These are phyloP conservation scores for Kokia cookei DNA, from an alignment of 441 rosid genomes.

Conservation along the genomic window DNA sequence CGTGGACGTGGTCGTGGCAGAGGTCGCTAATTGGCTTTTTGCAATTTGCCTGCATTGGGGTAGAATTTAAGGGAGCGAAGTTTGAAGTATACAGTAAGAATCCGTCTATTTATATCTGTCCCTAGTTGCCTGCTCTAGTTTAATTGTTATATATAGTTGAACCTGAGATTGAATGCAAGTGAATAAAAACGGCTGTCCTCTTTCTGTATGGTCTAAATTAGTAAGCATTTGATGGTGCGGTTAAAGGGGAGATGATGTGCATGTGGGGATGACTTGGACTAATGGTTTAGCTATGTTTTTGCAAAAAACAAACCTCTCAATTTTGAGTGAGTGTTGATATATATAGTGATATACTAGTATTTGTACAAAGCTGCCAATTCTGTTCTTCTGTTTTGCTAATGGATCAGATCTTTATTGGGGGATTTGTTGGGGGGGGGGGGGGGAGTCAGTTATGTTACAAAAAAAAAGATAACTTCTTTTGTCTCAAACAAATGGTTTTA, in stretches of 20 bases:
- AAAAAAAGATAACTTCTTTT: too few species aligned
- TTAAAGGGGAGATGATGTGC: background rate
- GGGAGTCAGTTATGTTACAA: too few species aligned
- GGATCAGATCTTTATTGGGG: too few species aligned
- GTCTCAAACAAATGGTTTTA: too few species aligned
- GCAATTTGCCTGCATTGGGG: background rate
- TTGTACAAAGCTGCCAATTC: too few species aligned
- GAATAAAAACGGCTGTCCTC: background rate
- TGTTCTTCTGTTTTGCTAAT: too few species aligned
- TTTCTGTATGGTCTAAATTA: background rate
- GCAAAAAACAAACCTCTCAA: background rate
- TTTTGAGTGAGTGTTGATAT: background rate
- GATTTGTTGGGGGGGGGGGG: too few species aligned
- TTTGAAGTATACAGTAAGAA: too few species aligned
- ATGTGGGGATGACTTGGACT: background rate
- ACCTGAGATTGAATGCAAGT: background rate
- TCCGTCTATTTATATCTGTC: too few species aligned
- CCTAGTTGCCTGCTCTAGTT: conserved; percentile 10
- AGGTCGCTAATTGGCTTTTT: conserved; percentile 38
- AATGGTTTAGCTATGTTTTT: background rate
- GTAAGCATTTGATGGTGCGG: background rate
- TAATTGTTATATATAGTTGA: background rate
- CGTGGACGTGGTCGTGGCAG: conserved; percentile 7
- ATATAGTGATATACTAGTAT: too few species aligned
- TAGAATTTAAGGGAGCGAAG: background rate